Conservation (phyloP, 768 basidiomycete genomes). For the Asterophora parasitica region DNA sequence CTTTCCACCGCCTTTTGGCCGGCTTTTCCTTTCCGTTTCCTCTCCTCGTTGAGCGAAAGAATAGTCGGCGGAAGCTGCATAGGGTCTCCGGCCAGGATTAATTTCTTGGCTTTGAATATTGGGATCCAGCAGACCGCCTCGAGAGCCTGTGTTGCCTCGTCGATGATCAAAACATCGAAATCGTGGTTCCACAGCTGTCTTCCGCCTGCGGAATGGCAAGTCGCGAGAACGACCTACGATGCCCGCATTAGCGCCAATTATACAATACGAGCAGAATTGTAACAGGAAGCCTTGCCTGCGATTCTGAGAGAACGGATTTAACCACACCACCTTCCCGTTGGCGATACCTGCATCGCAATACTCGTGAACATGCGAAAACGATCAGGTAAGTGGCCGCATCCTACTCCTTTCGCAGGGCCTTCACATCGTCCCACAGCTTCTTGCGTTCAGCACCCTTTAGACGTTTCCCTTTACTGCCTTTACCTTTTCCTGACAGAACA, state of each 20-base stretch:
- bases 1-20: neutral
- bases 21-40: conserved; percentile 15
- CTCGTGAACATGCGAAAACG: neutral
- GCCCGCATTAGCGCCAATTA: neutral
- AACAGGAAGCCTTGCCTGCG: conserved; percentile 46
- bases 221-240: conserved; percentile 76
- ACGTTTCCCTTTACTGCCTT: conserved; percentile 66
- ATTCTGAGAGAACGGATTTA: conserved; percentile 70
- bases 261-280: neutral
- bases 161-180: conserved; percentile 94
- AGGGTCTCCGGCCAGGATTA: conserved; percentile 91
- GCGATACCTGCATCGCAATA: conserved; percentile 57
- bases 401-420: conserved; percentile 86
- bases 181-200: conserved; percentile 68
- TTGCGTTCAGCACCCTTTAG: conserved; percentile 69
- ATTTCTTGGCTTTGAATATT: conserved; percentile 85
- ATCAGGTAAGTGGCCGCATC: conserved; percentile 18
- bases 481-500: conserved; percentile 66
- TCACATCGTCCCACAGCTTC: conserved; percentile 85
- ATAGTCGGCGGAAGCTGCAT: conserved; percentile 95
- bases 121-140: conserved; percentile 98
- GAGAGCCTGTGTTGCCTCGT: conserved; percentile 95
- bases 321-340: conserved; percentile 85
- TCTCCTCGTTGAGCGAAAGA: conserved; percentile 54
- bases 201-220: conserved; percentile 91